Conservation (phyloP, 345 rosid species). For the Dipteronia dyeriana region DNA sequence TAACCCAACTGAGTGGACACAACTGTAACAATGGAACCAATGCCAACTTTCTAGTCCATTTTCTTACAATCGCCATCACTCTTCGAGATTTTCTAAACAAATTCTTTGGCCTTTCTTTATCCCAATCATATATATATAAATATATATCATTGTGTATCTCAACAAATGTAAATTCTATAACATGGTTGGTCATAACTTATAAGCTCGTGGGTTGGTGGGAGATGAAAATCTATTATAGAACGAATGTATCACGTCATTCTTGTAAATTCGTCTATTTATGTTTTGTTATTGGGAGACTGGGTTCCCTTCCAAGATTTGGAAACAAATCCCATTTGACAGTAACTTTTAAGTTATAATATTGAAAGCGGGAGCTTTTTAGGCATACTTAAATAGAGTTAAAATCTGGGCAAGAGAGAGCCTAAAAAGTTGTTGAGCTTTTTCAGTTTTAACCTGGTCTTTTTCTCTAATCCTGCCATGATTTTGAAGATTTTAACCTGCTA, state of each 20-base stretch:
- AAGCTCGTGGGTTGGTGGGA: too few relatives aligned
- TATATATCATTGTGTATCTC: background rate
- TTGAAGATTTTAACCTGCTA: conserved; percentile 6
- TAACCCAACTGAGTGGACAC: conserved; percentile 1
- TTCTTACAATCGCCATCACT: conserved; percentile 1
- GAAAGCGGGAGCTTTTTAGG: conserved; percentile 8
- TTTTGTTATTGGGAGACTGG: background rate
- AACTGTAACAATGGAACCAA: conserved; percentile 6
- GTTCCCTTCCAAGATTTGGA: background rate
- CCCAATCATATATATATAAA: too few relatives aligned
- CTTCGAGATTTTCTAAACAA: background rate
- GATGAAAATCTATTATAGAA: too few relatives aligned
- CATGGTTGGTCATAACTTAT: too few relatives aligned
- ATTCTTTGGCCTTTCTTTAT: background rate
- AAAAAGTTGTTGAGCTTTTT: conserved; percentile 19
- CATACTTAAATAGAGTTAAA: background rate
- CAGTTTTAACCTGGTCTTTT: background rate
- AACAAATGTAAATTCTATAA: background rate
- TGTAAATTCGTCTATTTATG: background rate
- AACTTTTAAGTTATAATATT: background rate
- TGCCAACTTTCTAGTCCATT: background rate
- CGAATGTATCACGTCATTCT: too few relatives aligned
- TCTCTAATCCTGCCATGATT: background rate
- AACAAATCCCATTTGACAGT: background rate
- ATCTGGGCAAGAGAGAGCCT: background rate